These are phyloP conservation scores for Erysiphe pulchra DNA, from an alignment of 2,329 filamentous ascomycete species.

Conservation along the genomic window DNA sequence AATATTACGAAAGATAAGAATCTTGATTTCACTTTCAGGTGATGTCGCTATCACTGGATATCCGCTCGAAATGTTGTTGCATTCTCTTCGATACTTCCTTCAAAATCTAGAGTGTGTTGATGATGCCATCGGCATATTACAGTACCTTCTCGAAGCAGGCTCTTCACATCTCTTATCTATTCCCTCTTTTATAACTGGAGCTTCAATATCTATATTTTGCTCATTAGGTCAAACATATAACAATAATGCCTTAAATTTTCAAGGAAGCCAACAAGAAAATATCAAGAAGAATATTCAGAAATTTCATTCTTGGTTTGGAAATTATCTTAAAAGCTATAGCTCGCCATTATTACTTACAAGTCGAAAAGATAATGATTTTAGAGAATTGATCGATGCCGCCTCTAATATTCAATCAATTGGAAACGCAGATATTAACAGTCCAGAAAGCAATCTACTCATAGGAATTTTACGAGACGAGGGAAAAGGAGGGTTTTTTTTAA, in stretches of 20 bases:
- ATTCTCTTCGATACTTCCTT: constrained; percentile 52
- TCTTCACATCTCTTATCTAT: constrained; percentile 32
- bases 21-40: constrained; percentile 58
- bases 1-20: constrained; percentile 60
- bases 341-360: constrained; percentile 15
- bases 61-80: constrained; percentile 71
- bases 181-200: constrained; percentile 58
- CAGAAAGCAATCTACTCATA: constrained; percentile 60
- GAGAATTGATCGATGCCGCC: constrained; percentile 41
- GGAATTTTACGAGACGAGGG: constrained; percentile 53
- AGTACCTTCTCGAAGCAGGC: constrained; percentile 56
- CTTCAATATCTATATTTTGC: constrained; percentile 52
- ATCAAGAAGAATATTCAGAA: constrained; percentile 49
- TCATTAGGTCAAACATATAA: constrained; percentile 49
- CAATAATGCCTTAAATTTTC: constrained; percentile 53
- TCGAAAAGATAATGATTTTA: constrained; percentile 29
- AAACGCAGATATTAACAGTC: constrained; percentile 39
- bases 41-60: constrained; percentile 49
- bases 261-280: constrained; percentile 55
- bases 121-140: constrained; percentile 65
- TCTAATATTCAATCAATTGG: constrained; percentile 39
- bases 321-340: constrained; percentile 37
- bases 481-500: constrained; percentile 35
- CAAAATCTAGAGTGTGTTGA: constrained; percentile 71
- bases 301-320: constrained; percentile 58